Evolutionary conservation across 1,284 basidiomycete genomes (phyloP), one percentile per base, ranked within the genome.

Genomic region (Xerocomus nothofagi): DNA sequence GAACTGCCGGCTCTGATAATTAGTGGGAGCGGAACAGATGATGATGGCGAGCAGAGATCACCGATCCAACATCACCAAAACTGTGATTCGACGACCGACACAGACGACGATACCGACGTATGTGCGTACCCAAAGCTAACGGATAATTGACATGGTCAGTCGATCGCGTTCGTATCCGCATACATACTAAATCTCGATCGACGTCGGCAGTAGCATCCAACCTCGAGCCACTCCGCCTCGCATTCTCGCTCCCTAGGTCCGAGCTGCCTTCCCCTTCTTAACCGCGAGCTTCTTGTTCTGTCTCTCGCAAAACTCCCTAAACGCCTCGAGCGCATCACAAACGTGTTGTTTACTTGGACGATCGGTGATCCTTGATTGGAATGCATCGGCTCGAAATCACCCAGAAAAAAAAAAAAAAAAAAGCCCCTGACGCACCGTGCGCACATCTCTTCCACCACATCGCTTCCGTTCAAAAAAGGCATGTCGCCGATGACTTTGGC

Each of bases 401-500:
- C 14, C 8, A 7, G 18, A 39, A 34, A 31, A 31, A 24, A 39
- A 44, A 9, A 10, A 29, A 10, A 10, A 27, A 44, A 9, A 10
- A 29, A 10, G 11, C 26, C 3, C 3, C 1, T 53, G 7, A 65
- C 74, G 33, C 44, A 81, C 82, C 77, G 71, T 39, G 54, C 57
- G 2, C 74, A 60, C 77, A 86, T 80, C 57, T 80, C 80, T 8
- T 77, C 75, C 3, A 78, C 73, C 17, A 82, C 61, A 53, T 86
- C 84, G 3, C 48, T 47, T 12, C 66, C 73, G 14, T 68, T 66
- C 40, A 86, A 56, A 59, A 74, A 85, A 0, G 82, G 81, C 81
- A 86, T 81, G 40, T 73, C 57, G 36, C 72, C 69, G 15, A 76
- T 36, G 14, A 77, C 55, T 46, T 76, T 74, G 23, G 53, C 49